Evolutionary conservation across 2,329 filamentous ascomycete genomes (phyloP).

Genomic region (Fusarium devonianum): DNA sequence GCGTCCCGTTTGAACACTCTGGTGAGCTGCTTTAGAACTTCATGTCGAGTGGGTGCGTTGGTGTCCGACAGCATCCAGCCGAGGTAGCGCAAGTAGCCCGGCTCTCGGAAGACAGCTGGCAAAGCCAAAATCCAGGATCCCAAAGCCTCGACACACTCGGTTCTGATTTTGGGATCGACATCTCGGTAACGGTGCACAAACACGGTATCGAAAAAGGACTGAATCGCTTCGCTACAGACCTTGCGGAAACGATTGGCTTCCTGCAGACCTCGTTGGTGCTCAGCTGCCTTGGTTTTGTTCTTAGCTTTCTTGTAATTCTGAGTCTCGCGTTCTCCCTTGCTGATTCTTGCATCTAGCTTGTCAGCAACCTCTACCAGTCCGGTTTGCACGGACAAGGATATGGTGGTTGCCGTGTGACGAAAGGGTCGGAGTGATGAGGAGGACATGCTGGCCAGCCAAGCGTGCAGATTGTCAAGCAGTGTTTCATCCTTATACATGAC

Average conservation of each 20-base stretch:
- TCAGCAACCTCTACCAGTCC: slow-evolving; percentile 77
- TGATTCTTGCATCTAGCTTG: slow-evolving; percentile 74
- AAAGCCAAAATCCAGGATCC: slow-evolving; percentile 88
- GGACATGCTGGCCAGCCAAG: slow-evolving; percentile 92
- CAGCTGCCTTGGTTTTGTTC: slow-evolving; percentile 79
- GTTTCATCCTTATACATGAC: slow-evolving; percentile 78
- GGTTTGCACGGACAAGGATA: slow-evolving; percentile 80
- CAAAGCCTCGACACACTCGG: slow-evolving; percentile 86
- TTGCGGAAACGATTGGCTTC: slow-evolving; percentile 75
- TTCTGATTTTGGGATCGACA: slow-evolving; percentile 85
- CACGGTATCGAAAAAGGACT: slow-evolving; percentile 88
- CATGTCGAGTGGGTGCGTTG: slow-evolving; percentile 75
- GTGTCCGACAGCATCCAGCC: slow-evolving; percentile 95
- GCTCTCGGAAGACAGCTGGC: slow-evolving; percentile 88
- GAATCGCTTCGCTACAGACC: slow-evolving; percentile 73
- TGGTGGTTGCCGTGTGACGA: slow-evolving; percentile 89
- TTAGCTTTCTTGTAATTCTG: slow-evolving; percentile 76
- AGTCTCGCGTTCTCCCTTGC: slow-evolving; percentile 78
- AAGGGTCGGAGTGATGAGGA: slow-evolving; percentile 88
- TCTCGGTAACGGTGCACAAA: slow-evolving; percentile 97
- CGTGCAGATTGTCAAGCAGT: slow-evolving; percentile 85
- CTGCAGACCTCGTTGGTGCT: slow-evolving; percentile 75
- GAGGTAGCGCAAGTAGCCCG: slow-evolving; percentile 87
- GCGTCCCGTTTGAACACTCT: slow-evolving; percentile 82
- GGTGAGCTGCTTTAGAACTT: slow-evolving; percentile 83